Evolutionary conservation across 2,329 filamentous ascomycete species (phyloP).

Genomic region (Zymoseptoria passerinii): DNA sequence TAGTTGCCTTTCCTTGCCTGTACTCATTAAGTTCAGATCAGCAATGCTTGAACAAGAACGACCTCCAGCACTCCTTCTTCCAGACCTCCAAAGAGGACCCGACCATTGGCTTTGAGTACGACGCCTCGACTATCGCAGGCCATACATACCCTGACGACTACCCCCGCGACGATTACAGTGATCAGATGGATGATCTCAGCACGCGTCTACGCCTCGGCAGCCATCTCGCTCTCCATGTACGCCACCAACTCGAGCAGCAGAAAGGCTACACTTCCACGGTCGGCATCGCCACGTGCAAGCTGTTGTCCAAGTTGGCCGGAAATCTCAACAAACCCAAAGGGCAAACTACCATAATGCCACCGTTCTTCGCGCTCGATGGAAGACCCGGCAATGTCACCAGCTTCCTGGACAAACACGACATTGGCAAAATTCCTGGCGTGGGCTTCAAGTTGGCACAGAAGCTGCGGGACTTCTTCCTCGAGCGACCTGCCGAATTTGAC

Average conservation of each 20-base stretch:
- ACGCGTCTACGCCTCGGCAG: conserved; percentile 67
- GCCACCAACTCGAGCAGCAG: conserved; percentile 62
- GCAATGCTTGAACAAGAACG: conserved; percentile 57
- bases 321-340: conserved; percentile 76
- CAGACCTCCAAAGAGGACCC: conserved; percentile 65
- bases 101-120: conserved; percentile 69
- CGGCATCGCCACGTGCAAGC: conserved; percentile 79
- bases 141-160: conserved; percentile 45
- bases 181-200: conserved; percentile 15
- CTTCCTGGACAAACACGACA: conserved; percentile 69
- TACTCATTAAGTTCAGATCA: conserved; percentile 23
- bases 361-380: conserved; percentile 24
- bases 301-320: conserved; percentile 77
- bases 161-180: not conserved
- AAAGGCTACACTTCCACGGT: conserved; percentile 82
- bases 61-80: conserved; percentile 67
- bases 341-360: conserved; percentile 74
- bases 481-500: conserved; percentile 37
- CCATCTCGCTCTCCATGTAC: conserved; percentile 68
- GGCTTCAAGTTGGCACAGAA: conserved; percentile 69
- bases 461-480: conserved; percentile 54
- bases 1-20: not conserved
- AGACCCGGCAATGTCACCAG: conserved; percentile 45
- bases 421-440: conserved; percentile 77
- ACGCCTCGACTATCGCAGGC: conserved; percentile 61